These are phyloP conservation scores for Penstemon newberryi DNA, from an alignment of 257 asterid genomes.

Conservation along the genomic window DNA sequence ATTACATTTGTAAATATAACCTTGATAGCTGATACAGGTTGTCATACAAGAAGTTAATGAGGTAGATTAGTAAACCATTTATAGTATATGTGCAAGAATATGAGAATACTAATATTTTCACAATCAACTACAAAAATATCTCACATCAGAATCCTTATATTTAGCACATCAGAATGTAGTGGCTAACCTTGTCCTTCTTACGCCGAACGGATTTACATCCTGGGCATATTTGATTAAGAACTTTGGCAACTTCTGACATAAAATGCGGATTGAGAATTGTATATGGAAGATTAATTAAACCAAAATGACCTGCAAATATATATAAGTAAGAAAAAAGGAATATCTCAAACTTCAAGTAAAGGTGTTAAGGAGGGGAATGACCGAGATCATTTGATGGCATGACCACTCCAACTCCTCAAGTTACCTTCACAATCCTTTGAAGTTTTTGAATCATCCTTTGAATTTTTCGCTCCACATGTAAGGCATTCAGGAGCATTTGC, in stretches of 20 bases:
- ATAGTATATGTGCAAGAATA: neutral
- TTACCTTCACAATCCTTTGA: slow-evolving; percentile 84
- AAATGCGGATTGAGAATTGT: slow-evolving; percentile 80
- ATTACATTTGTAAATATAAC: slow-evolving; percentile 2
- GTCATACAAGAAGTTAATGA: slow-evolving; percentile 4
- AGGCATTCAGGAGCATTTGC: slow-evolving; percentile 49
- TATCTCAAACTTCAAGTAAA: slow-evolving; percentile 14
- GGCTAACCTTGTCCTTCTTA: slow-evolving; percentile 45
- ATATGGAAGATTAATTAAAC: slow-evolving; percentile 63
- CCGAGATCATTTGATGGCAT: slow-evolving; percentile 27
- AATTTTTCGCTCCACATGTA: slow-evolving; percentile 72
- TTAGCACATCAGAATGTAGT: slow-evolving; percentile 30
- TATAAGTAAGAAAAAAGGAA: neutral
- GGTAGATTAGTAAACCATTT: slow-evolving; percentile 6
- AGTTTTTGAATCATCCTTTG: slow-evolving; percentile 37
- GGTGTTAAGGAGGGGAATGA: slow-evolving; percentile 9
- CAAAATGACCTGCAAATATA: slow-evolving; percentile 86
- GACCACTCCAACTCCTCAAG: slow-evolving; percentile 8
- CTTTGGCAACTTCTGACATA: slow-evolving; percentile 68
- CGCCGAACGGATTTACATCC: slow-evolving; percentile 65
- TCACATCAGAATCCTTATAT: too few species aligned
- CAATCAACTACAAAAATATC: neutral
- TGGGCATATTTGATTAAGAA: slow-evolving; percentile 84
- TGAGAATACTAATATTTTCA: neutral
- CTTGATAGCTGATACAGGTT: slow-evolving; percentile 5